These are phyloP conservation scores for Brassica juncea DNA, from an alignment of 345 rosid species.

Conservation along the genomic window DNA sequence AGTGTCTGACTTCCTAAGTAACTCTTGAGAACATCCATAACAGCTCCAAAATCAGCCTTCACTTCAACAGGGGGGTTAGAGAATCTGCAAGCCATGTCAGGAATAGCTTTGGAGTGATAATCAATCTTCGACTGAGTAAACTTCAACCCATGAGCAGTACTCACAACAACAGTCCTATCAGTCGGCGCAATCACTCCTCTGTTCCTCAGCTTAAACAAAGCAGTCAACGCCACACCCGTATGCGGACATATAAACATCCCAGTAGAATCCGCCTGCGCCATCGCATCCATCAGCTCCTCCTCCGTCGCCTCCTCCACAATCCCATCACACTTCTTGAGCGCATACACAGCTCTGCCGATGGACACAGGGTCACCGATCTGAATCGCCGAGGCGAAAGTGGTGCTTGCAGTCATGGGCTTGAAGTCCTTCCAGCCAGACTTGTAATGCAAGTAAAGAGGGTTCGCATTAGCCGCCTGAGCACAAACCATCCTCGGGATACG, in stretches of 20 bases:
- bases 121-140: slow-evolving; percentile 81
- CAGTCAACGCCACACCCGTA: slow-evolving; percentile 87
- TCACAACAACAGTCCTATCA: slow-evolving; percentile 82
- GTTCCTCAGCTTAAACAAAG: slow-evolving; percentile 74
- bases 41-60: slow-evolving; percentile 78
- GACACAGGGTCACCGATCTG: slow-evolving; percentile 96
- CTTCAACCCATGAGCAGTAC: slow-evolving; percentile 94
- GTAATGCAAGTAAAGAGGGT: slow-evolving; percentile 80
- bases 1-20: slow-evolving; percentile 53
- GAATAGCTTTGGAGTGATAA: slow-evolving; percentile 72
- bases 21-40: slow-evolving; percentile 78
- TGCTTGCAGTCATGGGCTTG: slow-evolving; percentile 63
- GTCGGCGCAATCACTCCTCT: slow-evolving; percentile 67
- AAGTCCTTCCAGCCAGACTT: slow-evolving; percentile 80
- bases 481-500: slow-evolving; percentile 81
- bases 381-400: slow-evolving; percentile 89
- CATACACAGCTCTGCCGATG: slow-evolving; percentile 83
- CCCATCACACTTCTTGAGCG: slow-evolving; percentile 69
- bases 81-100: slow-evolving; percentile 75
- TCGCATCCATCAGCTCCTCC: slow-evolving; percentile 93
- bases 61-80: slow-evolving; percentile 81
- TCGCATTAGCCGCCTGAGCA: slow-evolving; percentile 92
- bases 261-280: slow-evolving; percentile 89
- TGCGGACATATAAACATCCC: slow-evolving; percentile 97
- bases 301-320: slow-evolving; percentile 90